Conservation (phyloP, 1,284 basidiomycete species). For the Trichosporon sp. region DNA sequence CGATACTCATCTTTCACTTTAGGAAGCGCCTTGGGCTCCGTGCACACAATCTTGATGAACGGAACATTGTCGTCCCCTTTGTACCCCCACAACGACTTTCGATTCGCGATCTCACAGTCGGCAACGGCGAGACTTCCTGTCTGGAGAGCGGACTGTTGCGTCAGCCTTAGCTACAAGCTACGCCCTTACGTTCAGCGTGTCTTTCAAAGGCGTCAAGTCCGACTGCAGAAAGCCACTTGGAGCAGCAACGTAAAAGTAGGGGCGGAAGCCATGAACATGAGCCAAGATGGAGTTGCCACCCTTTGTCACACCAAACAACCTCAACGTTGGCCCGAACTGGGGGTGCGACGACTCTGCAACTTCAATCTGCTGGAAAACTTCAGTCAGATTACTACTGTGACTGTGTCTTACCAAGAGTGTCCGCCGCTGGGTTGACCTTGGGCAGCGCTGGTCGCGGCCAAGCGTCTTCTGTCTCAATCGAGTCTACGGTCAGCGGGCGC, state of each 20-base stretch:
- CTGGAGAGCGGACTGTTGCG: constrained; percentile 28
- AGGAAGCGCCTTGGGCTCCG: constrained; percentile 68
- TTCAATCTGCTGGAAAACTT: constrained; percentile 86
- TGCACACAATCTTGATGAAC: constrained; percentile 77
- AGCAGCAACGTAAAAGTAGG: constrained; percentile 84
- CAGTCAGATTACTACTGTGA: background rate
- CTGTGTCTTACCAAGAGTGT: constrained; percentile 58
- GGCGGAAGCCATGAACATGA: constrained; percentile 72
- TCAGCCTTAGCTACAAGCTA: background rate
- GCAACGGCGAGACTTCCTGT: constrained; percentile 52
- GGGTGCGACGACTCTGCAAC: constrained; percentile 67
- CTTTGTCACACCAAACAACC: constrained; percentile 86
- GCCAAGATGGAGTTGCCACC: constrained; percentile 81
- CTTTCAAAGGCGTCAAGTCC: constrained; percentile 63
- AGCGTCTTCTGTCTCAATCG: constrained; percentile 54
- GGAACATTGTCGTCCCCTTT: constrained; percentile 68
- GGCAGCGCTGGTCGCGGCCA: constrained; percentile 71
- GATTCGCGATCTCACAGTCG: constrained; percentile 61
- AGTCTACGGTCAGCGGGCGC: constrained; percentile 21
- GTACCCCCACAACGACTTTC: constrained; percentile 80
- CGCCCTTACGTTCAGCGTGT: constrained; percentile 69
- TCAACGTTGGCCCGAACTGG: constrained; percentile 56
- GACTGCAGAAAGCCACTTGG: constrained; percentile 72
- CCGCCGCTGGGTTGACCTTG: constrained; percentile 58
- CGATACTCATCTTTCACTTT: constrained; percentile 82